Evolutionary conservation across 2,329 filamentous ascomycete species (phyloP).

Genomic region (Epichloe scottii): DNA sequence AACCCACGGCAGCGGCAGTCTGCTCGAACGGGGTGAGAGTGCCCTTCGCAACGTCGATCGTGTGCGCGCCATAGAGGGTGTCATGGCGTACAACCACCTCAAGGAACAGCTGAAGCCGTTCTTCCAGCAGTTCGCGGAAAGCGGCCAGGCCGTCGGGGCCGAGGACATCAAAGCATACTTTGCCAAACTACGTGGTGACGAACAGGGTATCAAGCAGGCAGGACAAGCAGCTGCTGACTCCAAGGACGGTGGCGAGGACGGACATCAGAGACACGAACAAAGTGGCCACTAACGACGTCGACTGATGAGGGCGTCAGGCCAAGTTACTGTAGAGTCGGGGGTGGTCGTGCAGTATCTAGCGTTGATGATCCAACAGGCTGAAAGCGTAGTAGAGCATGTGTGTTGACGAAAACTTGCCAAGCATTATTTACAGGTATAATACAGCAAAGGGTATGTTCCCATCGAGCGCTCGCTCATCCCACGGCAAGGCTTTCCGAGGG

Average conservation of each 20-base stretch:
- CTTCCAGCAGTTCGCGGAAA: conserved; percentile 86
- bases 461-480: too few species aligned
- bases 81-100: conserved; percentile 95
- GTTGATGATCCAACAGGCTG: too few species aligned
- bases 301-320: too few species aligned
- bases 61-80: conserved; percentile 85
- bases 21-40: conserved; percentile 85
- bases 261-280: conserved; percentile 35
- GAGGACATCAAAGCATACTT: conserved; percentile 97
- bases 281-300: conserved; percentile 31
- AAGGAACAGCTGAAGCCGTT: conserved; percentile 95
- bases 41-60: conserved; percentile 86
- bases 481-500: too few species aligned
- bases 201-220: conserved; percentile 55
- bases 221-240: conserved; percentile 34
- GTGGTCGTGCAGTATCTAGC: too few species aligned
- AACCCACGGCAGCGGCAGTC: conserved; percentile 61
- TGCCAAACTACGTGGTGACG: conserved; percentile 83
- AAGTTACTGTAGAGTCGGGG: too few species aligned
- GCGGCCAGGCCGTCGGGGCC: conserved; percentile 73
- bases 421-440: too few species aligned
- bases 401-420: too few species aligned
- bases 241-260: conserved; percentile 20
- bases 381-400: too few species aligned
- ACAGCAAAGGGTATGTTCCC: too few species aligned